phyloP scores from a whole-genome alignment of 371 early-diverging fungal genomes.

The Syncephalastrum monosporum region DNA sequence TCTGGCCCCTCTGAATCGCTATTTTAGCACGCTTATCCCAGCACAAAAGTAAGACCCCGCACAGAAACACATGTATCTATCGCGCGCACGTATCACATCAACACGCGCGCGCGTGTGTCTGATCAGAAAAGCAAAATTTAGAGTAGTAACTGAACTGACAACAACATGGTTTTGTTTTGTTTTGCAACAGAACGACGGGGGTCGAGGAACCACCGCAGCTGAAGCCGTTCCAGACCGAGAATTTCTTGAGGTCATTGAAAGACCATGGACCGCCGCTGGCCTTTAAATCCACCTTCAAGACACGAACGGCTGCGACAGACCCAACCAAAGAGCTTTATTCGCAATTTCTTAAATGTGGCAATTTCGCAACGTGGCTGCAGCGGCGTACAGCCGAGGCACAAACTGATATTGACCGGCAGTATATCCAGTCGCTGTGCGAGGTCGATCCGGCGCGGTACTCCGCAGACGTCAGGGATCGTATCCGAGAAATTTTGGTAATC shows the following conservation, averaged over 20 bases:
- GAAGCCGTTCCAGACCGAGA: constrained; percentile 53
- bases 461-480: constrained; percentile 13
- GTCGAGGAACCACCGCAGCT: constrained; percentile 30
- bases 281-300: constrained; percentile 52
- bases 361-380: constrained; percentile 95
- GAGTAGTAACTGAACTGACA: neutral
- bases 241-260: constrained; percentile 52
- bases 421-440: constrained; percentile 54
- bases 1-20: constrained; percentile 90
- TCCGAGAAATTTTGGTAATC: constrained; percentile 24
- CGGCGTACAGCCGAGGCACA: constrained; percentile 77
- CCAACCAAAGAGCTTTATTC: constrained; percentile 73
- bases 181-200: constrained; percentile 15
- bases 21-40: constrained; percentile 87
- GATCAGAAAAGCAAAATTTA: too few relatives aligned
- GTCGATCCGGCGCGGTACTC: constrained; percentile 33
- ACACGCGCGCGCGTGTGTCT: too few relatives aligned
- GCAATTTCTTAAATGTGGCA: constrained; percentile 88
- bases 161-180: constrained; percentile 4
- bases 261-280: constrained; percentile 55
- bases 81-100: too few relatives aligned
- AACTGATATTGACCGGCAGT: constrained; percentile 63
- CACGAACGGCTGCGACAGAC: constrained; percentile 43
- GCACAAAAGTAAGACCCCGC: constrained; percentile 41
- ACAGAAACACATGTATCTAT: neutral